These are phyloP conservation scores for Tremellales sp. DNA, from an alignment of 1,284 basidiomycete genomes.

Conservation along the genomic window DNA sequence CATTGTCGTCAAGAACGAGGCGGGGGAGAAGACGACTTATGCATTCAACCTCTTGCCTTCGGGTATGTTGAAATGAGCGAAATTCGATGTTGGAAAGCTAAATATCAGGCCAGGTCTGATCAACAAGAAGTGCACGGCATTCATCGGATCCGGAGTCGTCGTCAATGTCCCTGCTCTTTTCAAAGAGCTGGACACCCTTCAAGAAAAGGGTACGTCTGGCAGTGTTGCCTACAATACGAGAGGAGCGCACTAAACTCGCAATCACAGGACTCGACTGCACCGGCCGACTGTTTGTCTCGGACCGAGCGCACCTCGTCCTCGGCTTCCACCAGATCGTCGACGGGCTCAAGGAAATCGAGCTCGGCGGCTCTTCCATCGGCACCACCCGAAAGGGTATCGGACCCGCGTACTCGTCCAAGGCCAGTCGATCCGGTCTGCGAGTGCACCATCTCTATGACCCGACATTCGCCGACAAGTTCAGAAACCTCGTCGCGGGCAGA, in stretches of 20 bases:
- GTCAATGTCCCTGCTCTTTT: slow-evolving; percentile 96
- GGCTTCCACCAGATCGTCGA: slow-evolving; percentile 99
- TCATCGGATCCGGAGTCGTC: slow-evolving; percentile 93
- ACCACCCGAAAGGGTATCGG: slow-evolving; percentile 98
- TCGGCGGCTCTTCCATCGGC: slow-evolving; percentile 90
- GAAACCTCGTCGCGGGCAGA: slow-evolving; percentile 90
- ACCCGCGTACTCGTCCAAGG: slow-evolving; percentile 96
- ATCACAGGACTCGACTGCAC: slow-evolving; percentile 75
- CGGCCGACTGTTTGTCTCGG: slow-evolving; percentile 84
- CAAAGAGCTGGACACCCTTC: slow-evolving; percentile 79
- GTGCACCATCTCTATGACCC: slow-evolving; percentile 96
- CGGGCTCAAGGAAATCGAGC: slow-evolving; percentile 94
- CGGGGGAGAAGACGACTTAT: slow-evolving; percentile 72
- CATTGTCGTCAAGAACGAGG: slow-evolving; percentile 75
- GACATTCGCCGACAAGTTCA: slow-evolving; percentile 85
- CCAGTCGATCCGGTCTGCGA: slow-evolving; percentile 89
- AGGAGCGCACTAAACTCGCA: not conserved
- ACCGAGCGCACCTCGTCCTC: slow-evolving; percentile 94
- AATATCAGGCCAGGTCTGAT: slow-evolving; percentile 63
- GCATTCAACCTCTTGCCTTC: slow-evolving; percentile 95
- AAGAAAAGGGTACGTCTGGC: slow-evolving; percentile 67
- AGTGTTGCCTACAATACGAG: slow-evolving; percentile 3
- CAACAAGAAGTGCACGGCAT: slow-evolving; percentile 78
- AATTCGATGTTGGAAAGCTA: not conserved
- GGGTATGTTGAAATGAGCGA: slow-evolving; percentile 56